phyloP scores from a whole-genome alignment of 2,329 filamentous ascomycete genomes.

The Cordyceps tenuipes region DNA sequence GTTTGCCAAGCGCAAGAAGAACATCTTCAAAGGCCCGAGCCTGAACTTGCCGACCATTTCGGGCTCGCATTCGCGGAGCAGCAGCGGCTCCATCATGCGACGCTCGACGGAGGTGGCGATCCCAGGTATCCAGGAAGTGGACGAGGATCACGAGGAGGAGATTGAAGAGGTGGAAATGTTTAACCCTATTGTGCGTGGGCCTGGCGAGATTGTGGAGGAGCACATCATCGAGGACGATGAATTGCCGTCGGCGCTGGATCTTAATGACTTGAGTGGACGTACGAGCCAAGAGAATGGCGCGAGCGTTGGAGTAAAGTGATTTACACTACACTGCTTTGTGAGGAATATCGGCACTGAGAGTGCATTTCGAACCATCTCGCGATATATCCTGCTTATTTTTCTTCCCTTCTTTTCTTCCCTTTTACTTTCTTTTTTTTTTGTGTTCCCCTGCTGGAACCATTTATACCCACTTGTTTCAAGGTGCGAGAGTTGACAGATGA shows the following conservation, averaged over 20 bases:
- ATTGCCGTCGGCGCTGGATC: slow-evolving; percentile 17
- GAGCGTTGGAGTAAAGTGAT: neutral
- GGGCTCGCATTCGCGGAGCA: slow-evolving; percentile 44
- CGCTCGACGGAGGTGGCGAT: slow-evolving; percentile 69
- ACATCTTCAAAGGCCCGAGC: slow-evolving; percentile 73
- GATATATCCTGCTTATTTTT: neutral
- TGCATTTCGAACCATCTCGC: neutral
- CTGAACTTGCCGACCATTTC: slow-evolving; percentile 36
- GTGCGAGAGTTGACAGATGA: neutral
- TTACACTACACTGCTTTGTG: neutral
- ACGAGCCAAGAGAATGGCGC: slow-evolving; percentile 1
- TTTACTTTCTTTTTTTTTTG: neutral
- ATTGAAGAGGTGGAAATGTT: slow-evolving; percentile 54
- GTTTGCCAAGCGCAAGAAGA: slow-evolving; percentile 75
- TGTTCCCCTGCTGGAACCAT: slow-evolving; percentile 1
- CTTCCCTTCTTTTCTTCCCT: neutral
- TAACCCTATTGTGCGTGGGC: slow-evolving; percentile 38
- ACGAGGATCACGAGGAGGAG: slow-evolving; percentile 42
- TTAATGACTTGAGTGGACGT: neutral
- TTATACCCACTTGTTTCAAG: slow-evolving; percentile 10
- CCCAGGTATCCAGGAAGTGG: slow-evolving; percentile 42
- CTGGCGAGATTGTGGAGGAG: slow-evolving; percentile 38
- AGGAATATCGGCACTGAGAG: neutral
- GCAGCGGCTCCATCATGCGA: slow-evolving; percentile 54
- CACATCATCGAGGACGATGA: slow-evolving; percentile 38